Base-by-base conservation (phyloP, 2,329 filamentous ascomycete species). In the Claviceps purpurea region DNA sequence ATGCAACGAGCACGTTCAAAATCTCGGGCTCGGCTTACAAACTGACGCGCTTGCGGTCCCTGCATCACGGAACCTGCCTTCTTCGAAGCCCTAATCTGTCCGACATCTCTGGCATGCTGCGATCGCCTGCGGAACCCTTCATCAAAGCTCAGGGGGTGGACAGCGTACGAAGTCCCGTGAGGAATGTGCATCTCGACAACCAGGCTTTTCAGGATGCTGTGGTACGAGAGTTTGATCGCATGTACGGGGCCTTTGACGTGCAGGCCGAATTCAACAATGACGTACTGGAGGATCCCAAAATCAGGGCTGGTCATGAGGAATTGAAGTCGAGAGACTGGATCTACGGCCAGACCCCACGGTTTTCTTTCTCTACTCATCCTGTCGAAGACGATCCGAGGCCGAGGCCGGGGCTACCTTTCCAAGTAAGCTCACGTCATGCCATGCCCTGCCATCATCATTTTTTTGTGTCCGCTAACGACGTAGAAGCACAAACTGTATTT, bases 21-120 rank as follows among this genome's bases (percentile, higher is more conserved):
- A 78, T 97, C 11, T 95, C 89, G 0, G 93, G 93, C 1, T 96
- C 89, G 0, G 93, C 93, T 11, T 98, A 95, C 70, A 97, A 97
- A 68, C 74, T 98, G 51, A 96, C 87, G 0, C 76, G 87, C 24
- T 72, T 80, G 48, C 78, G 91, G 45, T 85, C 89, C 7, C 73
- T 98, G 53, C 93, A 98, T 67, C 93, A 98, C 67, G 93, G 90
- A 7, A 98, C 93, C 0, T 93, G 89, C 61, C 74, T 98, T 44
- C 73, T 97, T 2, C 74, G 77, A 38, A 90, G 87, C 51, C 84
- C 85, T 2, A 87, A 95, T 62, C 71, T 97, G 43, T 65, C 71
- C 34, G 69, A 73, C 42, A 85, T 97, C 30, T 80, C 82, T 1
- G 68, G 75, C 2, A 81, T 91, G 61, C 68, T 98, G 57, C 77